These are phyloP conservation scores for Taiwanofungus camphoratus DNA, from an alignment of 1,284 basidiomycete species.

Conservation along the genomic window DNA sequence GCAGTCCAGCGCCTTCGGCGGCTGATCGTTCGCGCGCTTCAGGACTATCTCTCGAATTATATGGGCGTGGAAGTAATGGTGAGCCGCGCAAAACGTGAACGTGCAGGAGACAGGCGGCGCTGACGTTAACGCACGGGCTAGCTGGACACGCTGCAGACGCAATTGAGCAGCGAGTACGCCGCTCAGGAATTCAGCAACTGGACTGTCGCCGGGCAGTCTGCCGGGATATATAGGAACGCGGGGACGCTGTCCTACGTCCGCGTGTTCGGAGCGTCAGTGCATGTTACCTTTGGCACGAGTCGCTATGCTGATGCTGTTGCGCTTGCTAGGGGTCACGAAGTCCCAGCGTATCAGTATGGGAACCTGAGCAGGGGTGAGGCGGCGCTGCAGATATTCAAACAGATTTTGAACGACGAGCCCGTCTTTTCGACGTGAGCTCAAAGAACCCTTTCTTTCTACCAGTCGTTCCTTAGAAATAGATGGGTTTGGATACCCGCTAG, in stretches of 20 bases:
- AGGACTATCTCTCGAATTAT: constrained; percentile 57
- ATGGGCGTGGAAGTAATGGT: constrained; percentile 60
- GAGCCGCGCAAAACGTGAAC: too few species aligned
- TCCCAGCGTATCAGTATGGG: constrained; percentile 22
- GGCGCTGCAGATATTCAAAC: constrained; percentile 23
- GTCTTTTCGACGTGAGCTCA: constrained; percentile 19
- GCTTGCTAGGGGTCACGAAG: constrained; percentile 18
- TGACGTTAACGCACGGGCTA: too few species aligned
- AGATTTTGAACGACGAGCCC: constrained; percentile 22
- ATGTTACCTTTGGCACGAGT: neutral
- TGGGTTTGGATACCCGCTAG: too few species aligned
- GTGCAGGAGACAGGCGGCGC: too few species aligned
- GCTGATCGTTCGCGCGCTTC: constrained; percentile 2
- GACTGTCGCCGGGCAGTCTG: constrained; percentile 42
- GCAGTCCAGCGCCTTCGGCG: neutral
- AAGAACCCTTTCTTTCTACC: too few species aligned
- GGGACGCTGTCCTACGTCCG: constrained; percentile 57
- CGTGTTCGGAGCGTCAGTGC: constrained; percentile 31
- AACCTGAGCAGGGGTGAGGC: constrained; percentile 19
- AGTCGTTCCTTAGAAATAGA: too few species aligned
- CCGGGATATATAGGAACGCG: constrained; percentile 55
- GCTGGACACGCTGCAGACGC: too few species aligned
- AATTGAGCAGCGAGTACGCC: constrained; percentile 28
- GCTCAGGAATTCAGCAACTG: constrained; percentile 39
- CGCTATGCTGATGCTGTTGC: neutral